A percentile compares a stretch with the other conserved stretches of the same genome.
phyloP scores from a whole-genome alignment of 2,329 filamentous ascomycete genomes.

The Sarocladiaceae sp. region DNA sequence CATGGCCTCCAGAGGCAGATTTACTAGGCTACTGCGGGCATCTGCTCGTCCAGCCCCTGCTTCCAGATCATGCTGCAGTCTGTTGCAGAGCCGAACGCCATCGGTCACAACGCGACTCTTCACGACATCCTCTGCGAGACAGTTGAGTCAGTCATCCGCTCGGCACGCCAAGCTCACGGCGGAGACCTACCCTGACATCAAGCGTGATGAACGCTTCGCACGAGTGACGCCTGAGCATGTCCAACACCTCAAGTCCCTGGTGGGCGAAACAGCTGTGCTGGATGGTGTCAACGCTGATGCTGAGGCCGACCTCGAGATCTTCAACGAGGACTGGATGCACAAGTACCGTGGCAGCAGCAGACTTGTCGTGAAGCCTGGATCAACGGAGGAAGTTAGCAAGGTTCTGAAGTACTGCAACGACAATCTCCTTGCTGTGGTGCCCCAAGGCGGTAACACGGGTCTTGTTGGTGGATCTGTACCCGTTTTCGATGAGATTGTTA shows the following conservation, averaged over 20 bases:
- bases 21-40: slow-evolving; percentile 14
- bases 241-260: slow-evolving; percentile 70
- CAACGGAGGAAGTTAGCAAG: slow-evolving; percentile 82
- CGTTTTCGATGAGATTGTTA: slow-evolving; percentile 96
- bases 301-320: slow-evolving; percentile 77
- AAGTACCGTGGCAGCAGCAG: slow-evolving; percentile 91
- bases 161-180: slow-evolving; percentile 62
- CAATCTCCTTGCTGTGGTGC: slow-evolving; percentile 84
- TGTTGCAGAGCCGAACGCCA: not conserved
- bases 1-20: slow-evolving; percentile 16
- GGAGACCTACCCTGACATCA: slow-evolving; percentile 76
- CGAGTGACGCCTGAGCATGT: slow-evolving; percentile 74
- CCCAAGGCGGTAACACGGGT: slow-evolving; percentile 94
- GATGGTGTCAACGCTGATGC: slow-evolving; percentile 70
- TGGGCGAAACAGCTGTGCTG: slow-evolving; percentile 76
- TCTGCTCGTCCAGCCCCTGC: slow-evolving; percentile 7
- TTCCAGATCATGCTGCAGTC: slow-evolving; percentile 6
- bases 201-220: slow-evolving; percentile 71
- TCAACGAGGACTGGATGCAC: slow-evolving; percentile 98
- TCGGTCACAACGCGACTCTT: slow-evolving; percentile 24
- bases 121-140: slow-evolving; percentile 22
- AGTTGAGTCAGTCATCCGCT: slow-evolving; percentile 19
- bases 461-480: slow-evolving; percentile 93
- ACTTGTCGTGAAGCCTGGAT: slow-evolving; percentile 78
- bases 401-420: slow-evolving; percentile 94